Conservation (phyloP, 768 basidiomycete species). For the Rhizopogon vulgaris region DNA sequence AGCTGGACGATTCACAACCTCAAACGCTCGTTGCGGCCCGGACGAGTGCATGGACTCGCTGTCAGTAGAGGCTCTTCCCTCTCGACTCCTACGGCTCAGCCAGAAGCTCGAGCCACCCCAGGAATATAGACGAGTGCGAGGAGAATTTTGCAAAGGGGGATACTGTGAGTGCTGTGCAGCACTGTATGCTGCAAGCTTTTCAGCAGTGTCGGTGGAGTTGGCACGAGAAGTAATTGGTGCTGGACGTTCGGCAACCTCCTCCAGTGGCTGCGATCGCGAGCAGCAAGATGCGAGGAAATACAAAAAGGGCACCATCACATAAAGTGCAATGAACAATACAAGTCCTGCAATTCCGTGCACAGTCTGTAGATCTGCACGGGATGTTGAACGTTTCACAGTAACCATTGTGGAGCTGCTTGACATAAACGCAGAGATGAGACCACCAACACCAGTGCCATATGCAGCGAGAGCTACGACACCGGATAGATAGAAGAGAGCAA, state of each 20-base stretch:
- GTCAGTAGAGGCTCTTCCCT: constrained; percentile 34
- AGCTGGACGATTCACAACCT: constrained; percentile 44
- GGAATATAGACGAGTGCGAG: constrained; percentile 28
- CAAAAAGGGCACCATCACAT: constrained; percentile 42
- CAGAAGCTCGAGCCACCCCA: constrained; percentile 35
- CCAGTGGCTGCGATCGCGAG: constrained; percentile 11
- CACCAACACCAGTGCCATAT: constrained; percentile 58
- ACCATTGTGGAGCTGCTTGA: constrained; percentile 32
- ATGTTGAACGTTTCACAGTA: constrained; percentile 26
- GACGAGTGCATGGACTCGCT: constrained; percentile 31
- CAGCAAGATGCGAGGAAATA: constrained; percentile 25
- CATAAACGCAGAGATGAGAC: constrained; percentile 58
- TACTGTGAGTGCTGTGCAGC: constrained; percentile 24
- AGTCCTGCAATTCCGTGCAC: constrained; percentile 61
- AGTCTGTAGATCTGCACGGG: constrained; percentile 41
- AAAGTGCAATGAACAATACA: constrained; percentile 57
- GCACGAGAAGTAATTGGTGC: constrained; percentile 23
- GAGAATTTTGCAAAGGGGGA: constrained; percentile 26
- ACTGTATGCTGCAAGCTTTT: constrained; percentile 31
- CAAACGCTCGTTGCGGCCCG: constrained; percentile 35
- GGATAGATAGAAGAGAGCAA: constrained; percentile 30
- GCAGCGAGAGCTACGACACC: constrained; percentile 37
- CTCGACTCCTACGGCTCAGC: constrained; percentile 27
- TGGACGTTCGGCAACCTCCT: constrained; percentile 16
- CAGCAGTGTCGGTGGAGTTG: constrained; percentile 34